These are phyloP conservation scores for Rhizopogon sp. DNA, from an alignment of 768 basidiomycete genomes.

Conservation along the genomic window DNA sequence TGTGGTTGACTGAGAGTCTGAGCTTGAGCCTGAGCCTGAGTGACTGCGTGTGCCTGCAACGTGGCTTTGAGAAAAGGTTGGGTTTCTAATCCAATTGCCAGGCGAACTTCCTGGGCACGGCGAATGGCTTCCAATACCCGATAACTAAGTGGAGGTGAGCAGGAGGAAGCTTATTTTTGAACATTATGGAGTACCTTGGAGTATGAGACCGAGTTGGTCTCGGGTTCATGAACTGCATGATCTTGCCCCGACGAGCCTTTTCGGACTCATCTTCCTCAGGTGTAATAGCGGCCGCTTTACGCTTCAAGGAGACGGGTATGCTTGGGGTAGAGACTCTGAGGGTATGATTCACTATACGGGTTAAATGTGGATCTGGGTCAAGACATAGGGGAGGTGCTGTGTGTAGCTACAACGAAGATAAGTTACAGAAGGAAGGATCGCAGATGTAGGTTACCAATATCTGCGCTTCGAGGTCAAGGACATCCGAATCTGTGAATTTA, in stretches of 20 bases:
- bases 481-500: constrained; percentile 68
- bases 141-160: constrained; percentile 35
- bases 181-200: constrained; percentile 39
- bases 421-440: not conserved
- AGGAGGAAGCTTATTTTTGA: not conserved
- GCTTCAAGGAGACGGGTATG: constrained; percentile 69
- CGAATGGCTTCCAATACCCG: constrained; percentile 50
- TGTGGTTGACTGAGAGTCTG: constrained; percentile 20
- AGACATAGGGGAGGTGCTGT: constrained; percentile 75
- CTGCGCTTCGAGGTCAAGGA: constrained; percentile 69
- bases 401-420: constrained; percentile 46
- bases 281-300: constrained; percentile 66
- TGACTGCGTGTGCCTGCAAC: not conserved
- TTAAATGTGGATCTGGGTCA: constrained; percentile 72
- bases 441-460: constrained; percentile 49
- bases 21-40: constrained; percentile 15
- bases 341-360: constrained; percentile 71
- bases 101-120: constrained; percentile 22
- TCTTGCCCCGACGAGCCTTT: constrained; percentile 65
- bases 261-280: constrained; percentile 76
- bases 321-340: constrained; percentile 68
- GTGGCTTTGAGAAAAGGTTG: not conserved
- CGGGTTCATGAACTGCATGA: constrained; percentile 78
- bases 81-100: constrained; percentile 8
- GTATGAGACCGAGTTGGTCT: constrained; percentile 38